Conservation (phyloP, 2,329 filamentous ascomycete genomes). For the Orbilia javanica region DNA sequence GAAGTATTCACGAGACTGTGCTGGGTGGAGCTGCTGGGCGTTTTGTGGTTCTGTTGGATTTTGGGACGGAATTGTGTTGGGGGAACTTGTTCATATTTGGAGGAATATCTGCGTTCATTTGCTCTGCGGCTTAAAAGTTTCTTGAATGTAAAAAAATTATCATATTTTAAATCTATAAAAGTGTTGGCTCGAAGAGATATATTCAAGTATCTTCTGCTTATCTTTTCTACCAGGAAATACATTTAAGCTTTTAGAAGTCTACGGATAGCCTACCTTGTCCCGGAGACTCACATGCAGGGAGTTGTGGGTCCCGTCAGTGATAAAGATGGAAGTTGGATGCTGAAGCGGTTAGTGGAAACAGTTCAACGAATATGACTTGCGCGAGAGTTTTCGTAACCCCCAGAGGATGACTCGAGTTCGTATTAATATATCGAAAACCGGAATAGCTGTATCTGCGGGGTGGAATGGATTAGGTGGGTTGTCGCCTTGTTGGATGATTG, state of each 20-base stretch:
- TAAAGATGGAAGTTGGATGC: constrained; percentile 37
- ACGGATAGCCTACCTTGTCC: constrained; percentile 25
- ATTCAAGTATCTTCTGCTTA: not conserved
- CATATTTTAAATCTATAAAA: no score
- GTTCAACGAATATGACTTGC: constrained; percentile 2
- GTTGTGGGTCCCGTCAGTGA: constrained; percentile 18
- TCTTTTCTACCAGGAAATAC: not conserved
- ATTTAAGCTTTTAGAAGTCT: not conserved
- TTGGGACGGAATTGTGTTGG: not conserved
- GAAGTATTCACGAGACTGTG: not conserved
- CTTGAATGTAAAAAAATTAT: not conserved
- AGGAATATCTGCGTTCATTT: not conserved
- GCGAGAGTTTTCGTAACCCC: not conserved
- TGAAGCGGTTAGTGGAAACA: constrained; percentile 11
- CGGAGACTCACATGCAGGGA: constrained; percentile 35
- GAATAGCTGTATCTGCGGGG: constrained; percentile 19
- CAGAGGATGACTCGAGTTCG: not conserved
- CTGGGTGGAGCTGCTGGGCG: not conserved
- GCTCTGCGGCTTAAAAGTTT: no score
- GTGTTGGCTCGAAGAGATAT: no score
- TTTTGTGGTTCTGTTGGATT: constrained; percentile 15
- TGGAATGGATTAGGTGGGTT: constrained; percentile 12
- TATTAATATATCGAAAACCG: constrained; percentile 24
- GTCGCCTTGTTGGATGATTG: not conserved
- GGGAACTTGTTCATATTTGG: not conserved